A percentile compares a stretch with the other conserved stretches of the same genome.
Evolutionary conservation across 2,329 filamentous ascomycete species (phyloP).

Genomic region (Hypoxylon sp.): DNA sequence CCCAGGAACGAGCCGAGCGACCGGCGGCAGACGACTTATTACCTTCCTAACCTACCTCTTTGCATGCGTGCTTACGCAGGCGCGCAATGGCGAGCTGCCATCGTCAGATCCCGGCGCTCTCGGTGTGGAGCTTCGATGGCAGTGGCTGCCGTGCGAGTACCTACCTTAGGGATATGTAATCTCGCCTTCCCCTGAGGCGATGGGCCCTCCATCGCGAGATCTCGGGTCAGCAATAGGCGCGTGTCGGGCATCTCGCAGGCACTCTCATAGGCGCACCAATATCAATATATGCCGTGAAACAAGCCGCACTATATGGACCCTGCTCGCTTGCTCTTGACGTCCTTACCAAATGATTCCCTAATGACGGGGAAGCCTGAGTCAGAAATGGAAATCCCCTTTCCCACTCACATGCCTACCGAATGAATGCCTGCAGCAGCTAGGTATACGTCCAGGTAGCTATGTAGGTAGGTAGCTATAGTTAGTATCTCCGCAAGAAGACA

Average conservation of each 20-base stretch:
- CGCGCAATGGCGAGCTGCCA: slow-evolving; percentile 7
- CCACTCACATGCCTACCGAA: slow-evolving; percentile 6
- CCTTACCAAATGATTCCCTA: slow-evolving; percentile 27
- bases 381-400: slow-evolving; percentile 25
- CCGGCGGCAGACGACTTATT: slow-evolving; percentile 4
- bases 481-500: background rate
- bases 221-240: slow-evolving; percentile 19
- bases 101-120: slow-evolving; percentile 12
- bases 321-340: slow-evolving; percentile 6
- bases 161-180: background rate
- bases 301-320: background rate
- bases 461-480: background rate
- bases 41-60: background rate
- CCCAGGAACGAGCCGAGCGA: slow-evolving; percentile 8
- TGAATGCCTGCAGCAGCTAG: background rate
- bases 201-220: slow-evolving; percentile 23
- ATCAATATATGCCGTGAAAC: slow-evolving; percentile 43
- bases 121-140: background rate
- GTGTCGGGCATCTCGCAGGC: slow-evolving; percentile 15
- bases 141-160: background rate
- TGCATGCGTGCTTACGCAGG: slow-evolving; percentile 20
- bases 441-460: background rate
- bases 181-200: background rate
- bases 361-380: slow-evolving; percentile 20
- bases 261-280: background rate